Percentiles rank a stretch among this genome's conserved stretches.
Evolutionary conservation across 2,329 filamentous ascomycete genomes (phyloP).

Genomic region (Periconia macrospinosa): DNA sequence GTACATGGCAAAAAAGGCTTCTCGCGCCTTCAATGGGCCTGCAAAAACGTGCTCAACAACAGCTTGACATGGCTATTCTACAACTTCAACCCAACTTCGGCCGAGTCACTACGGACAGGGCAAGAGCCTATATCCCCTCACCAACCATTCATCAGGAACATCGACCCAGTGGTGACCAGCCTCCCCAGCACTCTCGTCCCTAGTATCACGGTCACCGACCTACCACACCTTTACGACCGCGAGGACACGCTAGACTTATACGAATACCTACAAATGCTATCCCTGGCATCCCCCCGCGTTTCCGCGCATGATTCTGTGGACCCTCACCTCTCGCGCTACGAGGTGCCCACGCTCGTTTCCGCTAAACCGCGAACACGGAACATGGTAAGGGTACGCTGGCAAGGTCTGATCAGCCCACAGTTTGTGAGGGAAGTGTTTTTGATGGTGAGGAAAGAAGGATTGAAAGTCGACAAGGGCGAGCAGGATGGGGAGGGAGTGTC

Average conservation of each 20-base stretch:
- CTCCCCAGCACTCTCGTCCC: constrained; percentile 33
- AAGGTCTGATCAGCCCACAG: constrained; percentile 44
- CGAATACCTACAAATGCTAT: constrained; percentile 74
- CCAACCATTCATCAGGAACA: constrained; percentile 31
- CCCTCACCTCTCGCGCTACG: constrained; percentile 69
- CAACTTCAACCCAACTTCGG: constrained; percentile 51
- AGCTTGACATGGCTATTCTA: constrained; percentile 78
- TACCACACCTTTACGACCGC: constrained; percentile 52
- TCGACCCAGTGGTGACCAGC: constrained; percentile 24
- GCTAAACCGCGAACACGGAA: constrained; percentile 7
- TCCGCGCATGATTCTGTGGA: constrained; percentile 62
- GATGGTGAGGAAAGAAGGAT: constrained; percentile 17
- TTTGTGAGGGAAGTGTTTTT: constrained; percentile 38
- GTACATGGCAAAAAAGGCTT: constrained; percentile 81
- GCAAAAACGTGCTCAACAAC: constrained; percentile 71
- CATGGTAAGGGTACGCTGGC: constrained; percentile 46
- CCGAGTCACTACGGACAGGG: constrained; percentile 25
- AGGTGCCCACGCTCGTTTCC: constrained; percentile 52
- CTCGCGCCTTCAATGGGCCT: constrained; percentile 75
- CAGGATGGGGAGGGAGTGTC: constrained; percentile 12
- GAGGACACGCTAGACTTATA: constrained; percentile 68
- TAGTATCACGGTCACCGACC: constrained; percentile 19
- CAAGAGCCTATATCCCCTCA: constrained; percentile 30
- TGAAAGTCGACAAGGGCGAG: constrained; percentile 18
- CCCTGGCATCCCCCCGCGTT: constrained; percentile 67